Conservation (phyloP, 306 rosid genomes). For the Cercis canadensis region DNA sequence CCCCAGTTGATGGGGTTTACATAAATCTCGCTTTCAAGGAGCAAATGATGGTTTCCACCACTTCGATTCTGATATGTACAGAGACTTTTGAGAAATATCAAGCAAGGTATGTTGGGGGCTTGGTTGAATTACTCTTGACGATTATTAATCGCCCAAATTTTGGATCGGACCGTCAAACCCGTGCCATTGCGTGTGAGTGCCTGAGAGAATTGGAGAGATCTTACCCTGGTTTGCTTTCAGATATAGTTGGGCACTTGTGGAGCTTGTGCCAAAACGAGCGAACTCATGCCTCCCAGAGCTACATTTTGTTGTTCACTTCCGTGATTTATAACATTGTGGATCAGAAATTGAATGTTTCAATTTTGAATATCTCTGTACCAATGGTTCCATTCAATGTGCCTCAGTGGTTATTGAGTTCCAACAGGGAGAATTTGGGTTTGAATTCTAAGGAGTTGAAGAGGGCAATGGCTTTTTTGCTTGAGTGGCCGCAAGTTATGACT, state of each 20-base stretch:
- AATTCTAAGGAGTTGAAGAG: slow-evolving; percentile 82
- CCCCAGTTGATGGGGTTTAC: slow-evolving; percentile 62
- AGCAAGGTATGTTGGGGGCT: slow-evolving; percentile 36
- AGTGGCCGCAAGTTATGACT: slow-evolving; percentile 86
- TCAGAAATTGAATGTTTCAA: slow-evolving; percentile 56
- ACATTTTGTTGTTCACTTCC: slow-evolving; percentile 69
- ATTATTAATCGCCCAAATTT: slow-evolving; percentile 85
- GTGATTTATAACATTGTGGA: slow-evolving; percentile 67
- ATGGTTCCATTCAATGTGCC: slow-evolving; percentile 76
- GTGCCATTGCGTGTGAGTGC: slow-evolving; percentile 87
- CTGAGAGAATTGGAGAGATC: slow-evolving; percentile 79
- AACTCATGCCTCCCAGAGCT: slow-evolving; percentile 85
- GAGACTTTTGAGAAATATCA: slow-evolving; percentile 37
- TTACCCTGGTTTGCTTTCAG: slow-evolving; percentile 76
- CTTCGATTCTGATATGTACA: slow-evolving; percentile 65
- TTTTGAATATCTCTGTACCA: slow-evolving; percentile 67
- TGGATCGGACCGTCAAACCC: slow-evolving; percentile 70
- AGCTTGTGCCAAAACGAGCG: slow-evolving; percentile 86
- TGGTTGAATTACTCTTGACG: slow-evolving; percentile 71
- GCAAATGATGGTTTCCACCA: slow-evolving; percentile 78
- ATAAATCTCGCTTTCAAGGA: slow-evolving; percentile 71
- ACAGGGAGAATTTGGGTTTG: slow-evolving; percentile 40
- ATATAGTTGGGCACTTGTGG: slow-evolving; percentile 86
- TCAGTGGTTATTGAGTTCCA: slow-evolving; percentile 41
- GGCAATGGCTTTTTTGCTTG: slow-evolving; percentile 84